Conservation (phyloP, 2,329 filamentous ascomycete species). For the Graphiopsis chlorocephala region DNA sequence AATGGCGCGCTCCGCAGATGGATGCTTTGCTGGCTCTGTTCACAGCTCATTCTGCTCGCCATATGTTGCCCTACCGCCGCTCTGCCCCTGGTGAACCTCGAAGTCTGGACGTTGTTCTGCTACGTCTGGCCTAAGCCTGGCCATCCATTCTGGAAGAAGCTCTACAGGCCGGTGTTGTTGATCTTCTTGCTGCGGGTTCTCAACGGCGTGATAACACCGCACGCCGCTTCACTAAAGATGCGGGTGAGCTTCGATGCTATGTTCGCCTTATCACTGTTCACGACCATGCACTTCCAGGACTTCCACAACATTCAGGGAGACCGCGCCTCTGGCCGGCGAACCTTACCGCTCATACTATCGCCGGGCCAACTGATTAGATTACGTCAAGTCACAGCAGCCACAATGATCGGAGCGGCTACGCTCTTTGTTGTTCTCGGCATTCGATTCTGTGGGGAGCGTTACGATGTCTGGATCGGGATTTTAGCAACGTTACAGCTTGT, state of each 20-base stretch:
- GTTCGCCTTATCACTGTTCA: neutral
- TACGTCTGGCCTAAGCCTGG: neutral
- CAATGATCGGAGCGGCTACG: neutral
- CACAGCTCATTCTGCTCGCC: neutral
- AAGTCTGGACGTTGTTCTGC: neutral
- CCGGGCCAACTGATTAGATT: neutral
- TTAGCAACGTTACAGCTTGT: neutral
- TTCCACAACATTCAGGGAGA: slow-evolving; percentile 1
- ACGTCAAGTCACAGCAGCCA: neutral
- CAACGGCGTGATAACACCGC: neutral
- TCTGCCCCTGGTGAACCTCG: neutral
- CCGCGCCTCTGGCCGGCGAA: neutral
- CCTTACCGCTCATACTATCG: neutral
- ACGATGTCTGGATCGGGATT: neutral
- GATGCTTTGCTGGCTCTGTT: neutral
- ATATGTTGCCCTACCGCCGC: neutral
- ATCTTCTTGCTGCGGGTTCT: neutral
- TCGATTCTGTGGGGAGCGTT: neutral
- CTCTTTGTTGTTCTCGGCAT: neutral
- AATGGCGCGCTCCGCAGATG: neutral
- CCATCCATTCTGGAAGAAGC: neutral
- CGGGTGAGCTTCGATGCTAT: too few species aligned
- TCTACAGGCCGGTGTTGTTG: neutral
- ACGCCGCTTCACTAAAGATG: too few species aligned
- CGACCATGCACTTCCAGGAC: neutral